Evolutionary conservation across 192 early-diverging fungal species (phyloP), one percentile per base, ranked within the genome.

Genomic region (Endogone sp.): DNA sequence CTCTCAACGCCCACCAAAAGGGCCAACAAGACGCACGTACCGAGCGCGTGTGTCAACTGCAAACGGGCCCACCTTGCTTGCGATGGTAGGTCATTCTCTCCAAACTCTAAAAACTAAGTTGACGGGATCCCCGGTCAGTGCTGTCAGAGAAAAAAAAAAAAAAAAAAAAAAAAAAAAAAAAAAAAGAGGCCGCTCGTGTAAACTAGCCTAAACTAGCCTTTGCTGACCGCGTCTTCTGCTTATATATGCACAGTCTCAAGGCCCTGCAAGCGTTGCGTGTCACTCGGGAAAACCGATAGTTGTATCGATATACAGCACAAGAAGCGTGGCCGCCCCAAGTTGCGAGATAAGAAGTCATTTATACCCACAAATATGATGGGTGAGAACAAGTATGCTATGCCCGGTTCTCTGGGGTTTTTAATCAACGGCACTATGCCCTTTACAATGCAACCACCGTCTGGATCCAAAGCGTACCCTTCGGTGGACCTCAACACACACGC

Each of bases 221-320:
- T 44, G 37, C 13, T 13, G 6, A 44, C 37, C 37, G 37, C 16
- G 9, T 49, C 37, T n/a, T n/a, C n/a, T n/a, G n/a, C n/a, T 22
- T 61, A 37, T 68, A 57, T 20, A 58, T 69, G 64, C 56, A 23
- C 72, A 88, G 86, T 86, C 9, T 80, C 82, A 20, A 79, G 94
- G 27, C 94, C 94, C 6, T 95, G 94, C 74, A 86, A 86, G 70
- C 79, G 92, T 32, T 95, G 94, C 75, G 80, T 88, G 22, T 81
- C 87, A 8, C 68, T 92, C 27, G 87, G 86, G 29, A 91, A 89
- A 75, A 81, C 83, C 29, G 91, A 92, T 69, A 87, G 89, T 16
- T 95, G 94, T 71, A 80, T 88, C n/a, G 94, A 95, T 74, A 90
- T 93, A 37, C 87, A 91, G 79, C 92, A 93, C 79, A 95, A 95